phyloP scores from a whole-genome alignment of 2,329 filamentous ascomycete genomes.

The Ampelomyces quisqualis region DNA sequence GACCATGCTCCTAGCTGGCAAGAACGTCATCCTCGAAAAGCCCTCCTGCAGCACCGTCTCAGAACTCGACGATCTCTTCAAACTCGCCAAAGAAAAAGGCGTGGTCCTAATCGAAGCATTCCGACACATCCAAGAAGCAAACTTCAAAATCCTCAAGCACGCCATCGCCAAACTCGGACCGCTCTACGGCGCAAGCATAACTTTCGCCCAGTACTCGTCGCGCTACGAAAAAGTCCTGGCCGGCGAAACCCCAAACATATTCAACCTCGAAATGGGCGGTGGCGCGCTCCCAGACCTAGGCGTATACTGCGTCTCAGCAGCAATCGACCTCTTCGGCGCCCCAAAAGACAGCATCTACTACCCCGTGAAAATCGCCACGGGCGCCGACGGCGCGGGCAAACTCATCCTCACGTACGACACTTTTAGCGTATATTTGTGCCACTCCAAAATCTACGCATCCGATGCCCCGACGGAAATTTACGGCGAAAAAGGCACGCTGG shows the following conservation, averaged over 20 bases:
- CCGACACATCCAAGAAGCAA: slow-evolving; percentile 53
- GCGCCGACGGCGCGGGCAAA: slow-evolving; percentile 51
- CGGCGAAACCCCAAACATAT: slow-evolving; percentile 52
- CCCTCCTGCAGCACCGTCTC: slow-evolving; percentile 47
- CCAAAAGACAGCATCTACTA: slow-evolving; percentile 47
- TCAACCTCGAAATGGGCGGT: slow-evolving; percentile 50
- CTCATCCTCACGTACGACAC: slow-evolving; percentile 48
- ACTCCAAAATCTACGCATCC: slow-evolving; percentile 49
- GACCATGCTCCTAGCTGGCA: slow-evolving; percentile 45
- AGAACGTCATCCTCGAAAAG: slow-evolving; percentile 55
- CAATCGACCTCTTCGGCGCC: slow-evolving; percentile 51
- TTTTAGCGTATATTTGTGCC: slow-evolving; percentile 49
- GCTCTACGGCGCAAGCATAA: slow-evolving; percentile 49
- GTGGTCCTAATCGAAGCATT: slow-evolving; percentile 52
- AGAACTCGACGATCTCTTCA: slow-evolving; percentile 49
- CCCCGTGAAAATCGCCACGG: slow-evolving; percentile 48
- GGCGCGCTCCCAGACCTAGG: slow-evolving; percentile 53
- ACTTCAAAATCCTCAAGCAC: slow-evolving; percentile 49
- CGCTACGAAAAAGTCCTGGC: slow-evolving; percentile 51
- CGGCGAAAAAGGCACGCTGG: slow-evolving; percentile 51
- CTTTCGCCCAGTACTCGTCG: slow-evolving; percentile 48
- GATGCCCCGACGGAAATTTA: slow-evolving; percentile 50
- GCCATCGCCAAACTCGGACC: slow-evolving; percentile 44
- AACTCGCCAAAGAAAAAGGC: slow-evolving; percentile 43
- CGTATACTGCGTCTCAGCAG: slow-evolving; percentile 52